Percentiles rank a stretch among this genome's conserved stretches.
Evolutionary conservation across 257 asterid species (phyloP).

Genomic region (Haberlea rhodopensis): DNA sequence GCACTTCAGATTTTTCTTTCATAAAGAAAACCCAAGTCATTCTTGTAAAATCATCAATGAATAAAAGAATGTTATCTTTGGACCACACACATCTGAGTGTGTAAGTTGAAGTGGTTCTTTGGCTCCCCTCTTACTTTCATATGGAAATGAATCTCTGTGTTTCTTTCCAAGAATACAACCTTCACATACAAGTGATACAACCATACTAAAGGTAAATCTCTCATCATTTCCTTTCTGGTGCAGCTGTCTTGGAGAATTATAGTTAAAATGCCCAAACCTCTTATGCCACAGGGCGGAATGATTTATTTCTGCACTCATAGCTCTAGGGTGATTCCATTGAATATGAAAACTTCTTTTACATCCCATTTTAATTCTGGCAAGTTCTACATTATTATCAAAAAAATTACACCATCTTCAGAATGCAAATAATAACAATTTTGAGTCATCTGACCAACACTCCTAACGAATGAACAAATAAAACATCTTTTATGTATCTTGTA

Average conservation of each 20-base stretch:
- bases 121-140: neutral
- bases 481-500: neutral
- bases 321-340: neutral
- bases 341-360: neutral
- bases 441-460: slow-evolving; percentile 8
- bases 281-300: neutral
- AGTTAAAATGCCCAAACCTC: too few relatives aligned
- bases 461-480: neutral
- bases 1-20: too few relatives aligned
- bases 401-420: neutral
- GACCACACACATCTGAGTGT: too few relatives aligned
- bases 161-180: neutral
- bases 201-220: neutral
- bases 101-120: too few relatives aligned
- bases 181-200: neutral
- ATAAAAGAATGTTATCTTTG: too few relatives aligned
- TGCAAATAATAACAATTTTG: neutral
- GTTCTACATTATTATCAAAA: neutral
- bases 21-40: too few relatives aligned
- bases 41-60: too few relatives aligned
- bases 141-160: neutral
- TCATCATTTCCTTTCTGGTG: neutral
- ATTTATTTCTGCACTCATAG: neutral
- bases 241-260: neutral
- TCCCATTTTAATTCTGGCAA: neutral